Base-by-base conservation (phyloP, 371 early-diverging fungal genomes). In the Syncephalastrum sp. region DNA sequence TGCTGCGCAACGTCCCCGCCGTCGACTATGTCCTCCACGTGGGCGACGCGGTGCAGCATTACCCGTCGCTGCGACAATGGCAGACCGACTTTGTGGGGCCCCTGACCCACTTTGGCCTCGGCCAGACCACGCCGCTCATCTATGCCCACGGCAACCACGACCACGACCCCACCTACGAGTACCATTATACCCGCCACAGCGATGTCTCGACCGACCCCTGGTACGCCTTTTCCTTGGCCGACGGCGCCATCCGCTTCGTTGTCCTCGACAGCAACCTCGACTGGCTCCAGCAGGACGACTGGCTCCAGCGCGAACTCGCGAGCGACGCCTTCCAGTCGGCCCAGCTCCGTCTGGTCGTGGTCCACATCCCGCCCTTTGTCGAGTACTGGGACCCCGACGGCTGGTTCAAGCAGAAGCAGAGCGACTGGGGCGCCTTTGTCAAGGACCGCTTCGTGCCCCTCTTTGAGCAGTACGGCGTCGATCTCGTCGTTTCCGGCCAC, bases 71-170 rank as follows among this genome's bases (percentile, higher is more conserved):
- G 16, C 77, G 82, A 21, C 83, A 83, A 59, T 91, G 91, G 91
- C 88, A 90, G 52, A 85, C 81, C 0, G 88, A 91, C 61, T 82
- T 89, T 59, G 82, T 78, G 29, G 77, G 79, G 21, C 91, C 91
- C 2, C 47, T 91, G 38, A 82, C 82, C 0, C 65, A 77, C 41
- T 75, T 70, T 56, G 72, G 71, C n/a, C 72, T 86, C 15, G 74
- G 68, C 0, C 87, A 87, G 65, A 68, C 54, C 1, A 72, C 70
- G n/a, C 89, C 91, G 1, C 47, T 87, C 53, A 83, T 89, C 33
- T 89, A 86, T 68, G 84, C 86, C 3, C 91, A 87, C 23, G 91
- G 91, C 15, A 91, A 91, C 65, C 91, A 91, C 56, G 91, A 90
- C 52, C 85, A 75, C 65, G 88, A 84, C 59, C 72, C 68, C 27